Evolutionary conservation across 2,329 filamentous ascomycete genomes (phyloP).

Genomic region (Calonectria hawksworthii): DNA sequence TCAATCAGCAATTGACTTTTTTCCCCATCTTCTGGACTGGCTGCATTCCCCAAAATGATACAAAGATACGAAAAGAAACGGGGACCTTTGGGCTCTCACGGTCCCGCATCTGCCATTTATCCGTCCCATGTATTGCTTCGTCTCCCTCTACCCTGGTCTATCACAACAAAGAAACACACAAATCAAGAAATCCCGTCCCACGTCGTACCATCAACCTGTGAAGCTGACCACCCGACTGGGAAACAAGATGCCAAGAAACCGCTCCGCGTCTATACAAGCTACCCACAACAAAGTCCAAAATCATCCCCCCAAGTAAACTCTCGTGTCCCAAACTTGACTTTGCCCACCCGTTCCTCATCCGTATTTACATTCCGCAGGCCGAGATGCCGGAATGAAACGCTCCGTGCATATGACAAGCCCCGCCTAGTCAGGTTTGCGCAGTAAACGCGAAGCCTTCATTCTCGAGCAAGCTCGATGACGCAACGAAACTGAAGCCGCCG

Average conservation of each 20-base stretch:
- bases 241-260: not conserved
- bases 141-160: conserved; percentile 6
- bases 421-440: conserved; percentile 33
- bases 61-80: not conserved
- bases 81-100: not conserved
- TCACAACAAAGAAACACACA: conserved; percentile 6
- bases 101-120: not conserved
- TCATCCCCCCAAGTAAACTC: not conserved
- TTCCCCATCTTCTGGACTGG: not conserved
- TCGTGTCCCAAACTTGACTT: not conserved
- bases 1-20: conserved; percentile 18
- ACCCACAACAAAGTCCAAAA: conserved; percentile 22
- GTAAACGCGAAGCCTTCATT: conserved; percentile 57
- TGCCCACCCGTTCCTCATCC: not conserved
- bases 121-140: conserved; percentile 12
- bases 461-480: conserved; percentile 70
- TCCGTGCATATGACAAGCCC: not conserved
- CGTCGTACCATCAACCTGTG: not conserved
- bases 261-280: not conserved
- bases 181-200: not conserved
- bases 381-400: not conserved
- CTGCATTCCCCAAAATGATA: not conserved
- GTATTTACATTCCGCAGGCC: conserved; percentile 12
- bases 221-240: not conserved
- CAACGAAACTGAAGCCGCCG: conserved; percentile 75